These are phyloP conservation scores for Fonsecaea monophora DNA, from an alignment of 2,329 filamentous ascomycete genomes.

Conservation along the genomic window DNA sequence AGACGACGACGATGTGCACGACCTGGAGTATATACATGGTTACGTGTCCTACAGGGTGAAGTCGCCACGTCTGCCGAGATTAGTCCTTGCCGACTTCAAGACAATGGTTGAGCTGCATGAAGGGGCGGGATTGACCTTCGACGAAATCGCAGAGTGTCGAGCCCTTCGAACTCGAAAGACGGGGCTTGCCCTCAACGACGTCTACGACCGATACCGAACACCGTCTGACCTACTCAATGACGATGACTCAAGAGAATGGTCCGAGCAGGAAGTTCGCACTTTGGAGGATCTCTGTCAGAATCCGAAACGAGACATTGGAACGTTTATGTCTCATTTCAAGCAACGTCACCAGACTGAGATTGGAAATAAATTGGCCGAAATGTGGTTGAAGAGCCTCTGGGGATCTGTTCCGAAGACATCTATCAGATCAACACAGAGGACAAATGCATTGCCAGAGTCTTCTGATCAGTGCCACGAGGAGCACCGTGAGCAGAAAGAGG, in stretches of 20 bases:
- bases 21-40: slow-evolving; percentile 33
- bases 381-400: slow-evolving; percentile 28
- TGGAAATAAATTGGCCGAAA: slow-evolving; percentile 38
- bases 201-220: slow-evolving; percentile 34
- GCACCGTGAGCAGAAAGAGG: neutral
- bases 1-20: slow-evolving; percentile 35
- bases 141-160: slow-evolving; percentile 34
- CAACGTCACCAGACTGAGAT: slow-evolving; percentile 28
- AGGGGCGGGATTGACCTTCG: slow-evolving; percentile 35
- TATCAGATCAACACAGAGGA: neutral
- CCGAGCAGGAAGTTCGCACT: slow-evolving; percentile 26
- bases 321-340: slow-evolving; percentile 21
- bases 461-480: neutral
- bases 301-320: slow-evolving; percentile 23
- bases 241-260: slow-evolving; percentile 26
- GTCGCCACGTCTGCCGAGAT: slow-evolving; percentile 16
- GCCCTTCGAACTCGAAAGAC: slow-evolving; percentile 30
- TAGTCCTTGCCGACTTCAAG: slow-evolving; percentile 34
- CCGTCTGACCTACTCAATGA: neutral
- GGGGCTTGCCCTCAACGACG: slow-evolving; percentile 27
- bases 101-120: slow-evolving; percentile 38
- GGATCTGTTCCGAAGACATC: neutral
- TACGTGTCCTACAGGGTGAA: slow-evolving; percentile 22
- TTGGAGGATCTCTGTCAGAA: slow-evolving; percentile 29
- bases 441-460: neutral